These are phyloP conservation scores for Cyberlindnera xishuangbannaensis DNA, from an alignment of 805 yeast species.

Conservation along the genomic window DNA sequence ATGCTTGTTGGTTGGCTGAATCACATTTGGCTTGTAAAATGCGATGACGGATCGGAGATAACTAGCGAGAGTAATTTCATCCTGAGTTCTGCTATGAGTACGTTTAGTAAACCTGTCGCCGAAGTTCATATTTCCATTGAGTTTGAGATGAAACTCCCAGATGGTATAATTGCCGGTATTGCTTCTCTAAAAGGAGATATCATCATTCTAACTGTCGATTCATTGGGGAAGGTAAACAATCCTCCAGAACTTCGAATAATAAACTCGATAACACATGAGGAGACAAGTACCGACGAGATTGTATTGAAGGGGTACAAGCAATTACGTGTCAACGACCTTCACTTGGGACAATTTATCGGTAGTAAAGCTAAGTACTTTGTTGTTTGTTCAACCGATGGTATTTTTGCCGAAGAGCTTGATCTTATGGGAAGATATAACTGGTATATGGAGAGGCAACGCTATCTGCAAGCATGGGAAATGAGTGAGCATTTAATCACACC, in stretches of 20 bases:
- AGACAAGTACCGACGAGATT: slow-evolving; percentile 73
- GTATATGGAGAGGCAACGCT: slow-evolving; percentile 52
- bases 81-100: slow-evolving; percentile 35
- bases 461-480: slow-evolving; percentile 72
- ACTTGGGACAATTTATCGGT: slow-evolving; percentile 49
- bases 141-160: slow-evolving; percentile 34
- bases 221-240: slow-evolving; percentile 29
- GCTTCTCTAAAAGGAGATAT: slow-evolving; percentile 72
- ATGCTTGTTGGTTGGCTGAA: slow-evolving; percentile 80
- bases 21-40: slow-evolving; percentile 63
- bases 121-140: slow-evolving; percentile 37
- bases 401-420: slow-evolving; percentile 67
- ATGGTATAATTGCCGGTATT: slow-evolving; percentile 62
- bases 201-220: slow-evolving; percentile 48
- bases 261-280: slow-evolving; percentile 61
- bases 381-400: slow-evolving; percentile 77
- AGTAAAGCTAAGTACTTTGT: slow-evolving; percentile 48
- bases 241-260: slow-evolving; percentile 75
- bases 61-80: slow-evolving; percentile 12
- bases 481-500: slow-evolving; percentile 51
- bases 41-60: slow-evolving; percentile 27
- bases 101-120: slow-evolving; percentile 41
- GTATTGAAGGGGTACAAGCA: slow-evolving; percentile 47
- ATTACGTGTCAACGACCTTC: slow-evolving; percentile 63
- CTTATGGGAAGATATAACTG: slow-evolving; percentile 67